Base-by-base conservation (phyloP, 129 eudicot genomes). In the carrot (Daucus carota) region DNA sequence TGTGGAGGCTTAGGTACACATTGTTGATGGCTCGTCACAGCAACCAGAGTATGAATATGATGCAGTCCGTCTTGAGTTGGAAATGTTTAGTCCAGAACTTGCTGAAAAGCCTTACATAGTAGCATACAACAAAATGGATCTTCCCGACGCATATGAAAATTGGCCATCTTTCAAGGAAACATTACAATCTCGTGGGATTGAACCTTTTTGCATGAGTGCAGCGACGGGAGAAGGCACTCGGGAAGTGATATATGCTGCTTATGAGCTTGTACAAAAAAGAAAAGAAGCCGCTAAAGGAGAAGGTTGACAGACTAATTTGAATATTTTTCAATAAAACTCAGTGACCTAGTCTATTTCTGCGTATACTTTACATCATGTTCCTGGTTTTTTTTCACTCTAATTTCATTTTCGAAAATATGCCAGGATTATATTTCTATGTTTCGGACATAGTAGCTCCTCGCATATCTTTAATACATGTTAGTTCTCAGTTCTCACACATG, bases 71-170 rank as follows among this genome's bases (percentile, higher is more conserved):
- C 96, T 91, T 45, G 97, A 91, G 82, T 84, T 94, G 77, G 98
- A 94, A 81, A 83, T 94, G 93, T 94, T 91, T 80, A 94, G 86
- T 83, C 98, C 98, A 36, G 97, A 94, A 80, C 85, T 94, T 80
- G 85, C 93, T 78, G 97, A 87, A 79, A 91, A 94, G 73, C 93
- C 93, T 34, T 94, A 60, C 79, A 40, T 94, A 84, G 98, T 94
- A 46, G 98, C 89, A n/a, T 94, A 75, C 78, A 94, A 94, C 80
- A 91, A 94, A 82, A 91, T 94, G 98, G 98, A 94, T 83, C 97
- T 94, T 54, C 98, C 96, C 10, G 97, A 94, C 48, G 97, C 98
- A 75, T 81, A 82, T 71, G 90, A 89, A 57, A 91, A 85, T 6
- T 94, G 98, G 98, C 72, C 73, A 66, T 84, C 89, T 28, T 94